Evolutionary conservation across 257 asterid genomes (phyloP).

Genomic region (Solanum paucissectum): DNA sequence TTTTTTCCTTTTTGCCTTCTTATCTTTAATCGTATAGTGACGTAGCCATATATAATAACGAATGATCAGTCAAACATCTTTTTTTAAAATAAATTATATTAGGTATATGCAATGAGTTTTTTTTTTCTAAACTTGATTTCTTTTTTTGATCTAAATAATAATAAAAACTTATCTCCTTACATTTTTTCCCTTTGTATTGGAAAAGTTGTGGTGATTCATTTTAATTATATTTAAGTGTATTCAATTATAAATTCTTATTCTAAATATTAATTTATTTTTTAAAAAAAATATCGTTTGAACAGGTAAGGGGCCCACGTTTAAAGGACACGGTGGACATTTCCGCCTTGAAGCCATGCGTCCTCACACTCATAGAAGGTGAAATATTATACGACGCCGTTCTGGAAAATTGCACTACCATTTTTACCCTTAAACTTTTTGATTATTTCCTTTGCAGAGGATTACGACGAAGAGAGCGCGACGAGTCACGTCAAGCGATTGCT

Average conservation of each 20-base stretch:
- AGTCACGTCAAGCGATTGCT: constrained; percentile 76
- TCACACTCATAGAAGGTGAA: constrained; percentile 74
- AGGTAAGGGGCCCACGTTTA: constrained; percentile 83
- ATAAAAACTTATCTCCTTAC: neutral
- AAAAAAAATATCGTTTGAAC: neutral
- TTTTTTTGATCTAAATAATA: neutral
- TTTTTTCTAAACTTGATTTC: neutral
- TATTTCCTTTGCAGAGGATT: constrained; percentile 53
- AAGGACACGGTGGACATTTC: constrained; percentile 83
- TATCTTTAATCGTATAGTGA: neutral
- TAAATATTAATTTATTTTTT: too few species aligned
- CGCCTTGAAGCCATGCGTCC: constrained; percentile 82
- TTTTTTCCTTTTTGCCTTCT: too few species aligned
- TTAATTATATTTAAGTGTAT: neutral
- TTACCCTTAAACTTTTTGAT: constrained; percentile 9
- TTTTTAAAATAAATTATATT: too few species aligned
- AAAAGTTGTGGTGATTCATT: neutral
- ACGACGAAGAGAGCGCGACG: constrained; percentile 68
- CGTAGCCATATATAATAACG: neutral
- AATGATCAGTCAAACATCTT: too few species aligned
- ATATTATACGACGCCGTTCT: neutral
- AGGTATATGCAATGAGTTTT: too few species aligned
- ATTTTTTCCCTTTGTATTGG: neutral
- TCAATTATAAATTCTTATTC: neutral
- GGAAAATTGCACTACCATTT: neutral